These are phyloP conservation scores for Tirmania nivea DNA, from an alignment of 495 filamentous ascomycete species.

Conservation along the genomic window DNA sequence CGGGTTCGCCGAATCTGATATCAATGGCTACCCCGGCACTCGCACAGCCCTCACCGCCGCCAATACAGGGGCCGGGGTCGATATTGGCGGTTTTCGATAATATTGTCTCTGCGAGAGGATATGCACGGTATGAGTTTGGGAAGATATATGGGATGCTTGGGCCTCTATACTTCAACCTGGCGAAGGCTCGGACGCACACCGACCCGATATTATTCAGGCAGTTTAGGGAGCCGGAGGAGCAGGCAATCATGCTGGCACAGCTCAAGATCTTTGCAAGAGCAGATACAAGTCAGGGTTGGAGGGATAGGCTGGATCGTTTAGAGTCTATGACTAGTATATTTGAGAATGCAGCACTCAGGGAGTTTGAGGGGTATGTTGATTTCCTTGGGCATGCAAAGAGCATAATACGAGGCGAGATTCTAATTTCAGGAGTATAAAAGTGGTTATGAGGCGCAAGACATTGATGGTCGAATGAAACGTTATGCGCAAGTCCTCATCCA, in stretches of 20 bases:
- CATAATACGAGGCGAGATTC: not conserved
- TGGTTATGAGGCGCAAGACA: constrained; percentile 72
- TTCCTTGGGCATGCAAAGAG: not conserved
- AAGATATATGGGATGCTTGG: constrained; percentile 72
- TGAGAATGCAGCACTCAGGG: constrained; percentile 68
- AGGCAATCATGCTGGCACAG: constrained; percentile 71
- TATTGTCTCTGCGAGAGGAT: constrained; percentile 58
- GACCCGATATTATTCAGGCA: constrained; percentile 68
- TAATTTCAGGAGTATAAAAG: constrained; percentile 4
- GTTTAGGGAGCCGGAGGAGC: constrained; percentile 68
- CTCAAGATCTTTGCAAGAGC: constrained; percentile 54
- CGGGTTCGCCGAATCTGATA: not conserved
- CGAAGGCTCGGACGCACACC: constrained; percentile 44
- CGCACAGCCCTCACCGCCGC: constrained; percentile 16
- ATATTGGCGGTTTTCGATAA: constrained; percentile 43
- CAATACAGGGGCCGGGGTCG: constrained; percentile 32
- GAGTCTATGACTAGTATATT: constrained; percentile 60
- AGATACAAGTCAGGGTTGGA: constrained; percentile 56
- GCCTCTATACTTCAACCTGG: constrained; percentile 73
- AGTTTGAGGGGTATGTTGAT: constrained; percentile 50
- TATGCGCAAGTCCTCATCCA: constrained; percentile 69
- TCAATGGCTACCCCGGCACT: not conserved
- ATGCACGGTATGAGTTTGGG: constrained; percentile 74
- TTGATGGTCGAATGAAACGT: constrained; percentile 66
- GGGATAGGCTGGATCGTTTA: constrained; percentile 44